Percentiles rank a stretch among this genome's conserved stretches.
Evolutionary conservation across 768 basidiomycete species (phyloP).

Genomic region (Leccinum imitatum): DNA sequence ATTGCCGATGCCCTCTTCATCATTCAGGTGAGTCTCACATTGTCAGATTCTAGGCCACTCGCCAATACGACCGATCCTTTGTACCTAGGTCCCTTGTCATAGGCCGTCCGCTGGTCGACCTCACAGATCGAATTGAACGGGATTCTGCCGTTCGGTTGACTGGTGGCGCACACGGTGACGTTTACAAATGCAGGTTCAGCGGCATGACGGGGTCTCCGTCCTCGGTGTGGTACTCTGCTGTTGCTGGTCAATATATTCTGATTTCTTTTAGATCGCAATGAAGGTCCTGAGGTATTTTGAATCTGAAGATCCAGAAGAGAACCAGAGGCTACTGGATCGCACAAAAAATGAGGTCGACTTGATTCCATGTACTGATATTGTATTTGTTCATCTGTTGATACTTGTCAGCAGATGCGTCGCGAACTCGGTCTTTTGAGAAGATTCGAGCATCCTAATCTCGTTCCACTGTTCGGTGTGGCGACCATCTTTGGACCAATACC

Average conservation of each 20-base stretch:
- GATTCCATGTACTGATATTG: background rate
- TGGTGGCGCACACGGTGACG: conserved; percentile 1
- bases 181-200: conserved; percentile 5
- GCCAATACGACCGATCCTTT: background rate
- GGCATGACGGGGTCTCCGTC: background rate
- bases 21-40: too few species aligned
- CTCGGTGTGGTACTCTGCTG: background rate
- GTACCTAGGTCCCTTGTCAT: background rate
- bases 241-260: background rate
- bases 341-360: background rate
- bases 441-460: background rate
- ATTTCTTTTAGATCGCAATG: background rate
- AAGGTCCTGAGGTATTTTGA: background rate
- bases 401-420: background rate
- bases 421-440: conserved; percentile 6
- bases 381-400: background rate
- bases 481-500: background rate
- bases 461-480: conserved; percentile 1
- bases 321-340: background rate
- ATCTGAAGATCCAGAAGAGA: background rate
- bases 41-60: too few species aligned
- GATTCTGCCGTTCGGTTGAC: background rate
- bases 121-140: conserved; percentile 2
- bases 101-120: background rate
- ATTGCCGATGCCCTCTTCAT: too few species aligned